Conservation (phyloP, 1,284 basidiomycete species). For the Lentinula novae-zelandiae region DNA sequence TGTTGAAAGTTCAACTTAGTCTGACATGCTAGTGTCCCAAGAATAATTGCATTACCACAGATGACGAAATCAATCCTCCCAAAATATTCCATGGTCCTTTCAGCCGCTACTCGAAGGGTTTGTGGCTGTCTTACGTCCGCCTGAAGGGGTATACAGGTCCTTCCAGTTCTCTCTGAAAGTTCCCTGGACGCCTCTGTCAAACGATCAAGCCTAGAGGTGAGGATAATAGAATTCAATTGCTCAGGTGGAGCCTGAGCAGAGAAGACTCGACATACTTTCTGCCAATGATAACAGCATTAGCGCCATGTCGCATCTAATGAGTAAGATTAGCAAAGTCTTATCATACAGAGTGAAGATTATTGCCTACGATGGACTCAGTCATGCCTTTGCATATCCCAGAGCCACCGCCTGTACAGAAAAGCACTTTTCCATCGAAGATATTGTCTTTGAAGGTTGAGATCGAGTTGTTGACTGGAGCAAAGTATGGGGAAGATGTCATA, state of each 20-base stretch:
- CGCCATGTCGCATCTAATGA: slow-evolving; percentile 80
- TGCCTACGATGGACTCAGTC: slow-evolving; percentile 71
- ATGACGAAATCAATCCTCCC: slow-evolving; percentile 95
- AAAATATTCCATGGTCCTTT: slow-evolving; percentile 71
- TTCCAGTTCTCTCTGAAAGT: slow-evolving; percentile 70
- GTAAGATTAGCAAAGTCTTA: neutral
- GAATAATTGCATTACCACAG: slow-evolving; percentile 52
- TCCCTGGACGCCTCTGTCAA: slow-evolving; percentile 70
- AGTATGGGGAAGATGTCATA: slow-evolving; percentile 37
- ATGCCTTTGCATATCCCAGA: slow-evolving; percentile 92
- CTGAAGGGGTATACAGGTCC: slow-evolving; percentile 67
- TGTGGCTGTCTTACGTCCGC: slow-evolving; percentile 85
- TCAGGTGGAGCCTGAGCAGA: too few relatives aligned
- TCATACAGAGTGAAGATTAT: neutral
- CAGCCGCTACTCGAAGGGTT: slow-evolving; percentile 73
- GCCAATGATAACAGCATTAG: slow-evolving; percentile 79
- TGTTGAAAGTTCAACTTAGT: slow-evolving; percentile 24
- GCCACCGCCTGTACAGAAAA: slow-evolving; percentile 90
- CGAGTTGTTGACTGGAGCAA: slow-evolving; percentile 48
- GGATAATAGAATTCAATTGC: too few relatives aligned
- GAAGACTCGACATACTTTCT: slow-evolving; percentile 64
- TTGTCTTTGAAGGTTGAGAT: slow-evolving; percentile 69
- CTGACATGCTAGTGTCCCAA: neutral
- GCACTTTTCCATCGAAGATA: slow-evolving; percentile 89
- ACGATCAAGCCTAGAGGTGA: slow-evolving; percentile 61